phyloP scores from a whole-genome alignment of 2,329 filamentous ascomycete species.

The Cadophora luteo-olivacea region DNA sequence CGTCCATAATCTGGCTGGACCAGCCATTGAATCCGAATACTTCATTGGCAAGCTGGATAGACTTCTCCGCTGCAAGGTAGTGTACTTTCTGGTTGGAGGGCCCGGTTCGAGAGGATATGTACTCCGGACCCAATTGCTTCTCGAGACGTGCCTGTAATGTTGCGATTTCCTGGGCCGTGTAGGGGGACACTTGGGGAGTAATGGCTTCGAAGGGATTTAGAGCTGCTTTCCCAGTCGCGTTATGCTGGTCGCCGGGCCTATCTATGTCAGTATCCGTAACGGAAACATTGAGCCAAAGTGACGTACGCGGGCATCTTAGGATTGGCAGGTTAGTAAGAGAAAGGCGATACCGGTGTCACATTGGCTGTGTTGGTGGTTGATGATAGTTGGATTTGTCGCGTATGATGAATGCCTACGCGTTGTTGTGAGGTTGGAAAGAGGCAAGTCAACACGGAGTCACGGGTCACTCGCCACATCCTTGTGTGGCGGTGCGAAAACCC shows the following conservation, averaged over 20 bases:
- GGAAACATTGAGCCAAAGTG: neutral
- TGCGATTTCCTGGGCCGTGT: conserved; percentile 89
- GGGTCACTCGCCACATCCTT: conserved; percentile 4
- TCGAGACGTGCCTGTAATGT: conserved; percentile 86
- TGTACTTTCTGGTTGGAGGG: conserved; percentile 86
- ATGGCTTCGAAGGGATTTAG: conserved; percentile 83
- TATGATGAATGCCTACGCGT: conserved; percentile 23
- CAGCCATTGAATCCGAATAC: conserved; percentile 98
- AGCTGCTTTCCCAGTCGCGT: conserved; percentile 50
- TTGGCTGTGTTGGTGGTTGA: conserved; percentile 29
- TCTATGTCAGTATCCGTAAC: conserved; percentile 27
- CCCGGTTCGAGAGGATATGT: conserved; percentile 85
- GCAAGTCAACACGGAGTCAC: conserved; percentile 8
- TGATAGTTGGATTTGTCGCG: conserved; percentile 20
- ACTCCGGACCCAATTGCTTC: conserved; percentile 94
- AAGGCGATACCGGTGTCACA: conserved; percentile 24
- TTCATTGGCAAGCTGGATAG: conserved; percentile 92
- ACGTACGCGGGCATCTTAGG: conserved; percentile 55
- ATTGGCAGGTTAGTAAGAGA: conserved; percentile 24
- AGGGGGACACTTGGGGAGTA: conserved; percentile 73
- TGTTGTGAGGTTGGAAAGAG: conserved; percentile 9
- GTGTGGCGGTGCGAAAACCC: conserved; percentile 1
- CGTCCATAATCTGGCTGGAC: conserved; percentile 94
- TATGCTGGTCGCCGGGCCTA: conserved; percentile 74
- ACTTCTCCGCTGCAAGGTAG: conserved; percentile 96